These are phyloP conservation scores for Plasmopara halstedii DNA, from an alignment of 352 stramenopile species.

Conservation along the genomic window DNA sequence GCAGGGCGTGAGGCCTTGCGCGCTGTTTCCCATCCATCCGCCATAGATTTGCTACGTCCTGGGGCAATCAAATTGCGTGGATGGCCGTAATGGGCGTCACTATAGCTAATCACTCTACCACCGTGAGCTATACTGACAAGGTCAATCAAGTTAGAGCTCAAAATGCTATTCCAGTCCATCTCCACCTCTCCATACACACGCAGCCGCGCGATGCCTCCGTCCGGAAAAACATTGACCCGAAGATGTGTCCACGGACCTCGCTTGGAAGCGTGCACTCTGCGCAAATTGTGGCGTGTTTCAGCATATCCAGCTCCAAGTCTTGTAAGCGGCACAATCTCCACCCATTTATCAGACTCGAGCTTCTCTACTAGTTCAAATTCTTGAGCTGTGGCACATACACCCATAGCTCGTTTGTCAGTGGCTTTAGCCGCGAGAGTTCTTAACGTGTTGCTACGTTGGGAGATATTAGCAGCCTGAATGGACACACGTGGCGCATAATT, in stretches of 20 bases:
- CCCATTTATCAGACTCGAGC: constrained; percentile 47
- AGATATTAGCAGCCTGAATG: constrained; percentile 74
- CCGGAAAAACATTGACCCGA: constrained; percentile 89
- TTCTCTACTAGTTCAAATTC: constrained; percentile 40
- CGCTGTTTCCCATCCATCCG: constrained; percentile 92
- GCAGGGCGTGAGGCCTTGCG: constrained; percentile 81
- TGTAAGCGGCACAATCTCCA: constrained; percentile 48
- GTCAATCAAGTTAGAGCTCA: constrained; percentile 56
- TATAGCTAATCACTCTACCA: constrained; percentile 83
- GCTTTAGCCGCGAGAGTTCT: constrained; percentile 33
- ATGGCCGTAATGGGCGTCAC: constrained; percentile 92
- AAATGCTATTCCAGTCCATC: constrained; percentile 54
- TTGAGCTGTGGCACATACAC: constrained; percentile 31
- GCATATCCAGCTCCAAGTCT: constrained; percentile 73
- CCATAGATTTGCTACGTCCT: constrained; percentile 86
- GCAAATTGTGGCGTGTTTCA: constrained; percentile 82
- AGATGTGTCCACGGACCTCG: constrained; percentile 75
- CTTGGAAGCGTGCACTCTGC: constrained; percentile 35
- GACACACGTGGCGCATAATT: constrained; percentile 86
- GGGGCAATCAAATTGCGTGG: constrained; percentile 89
- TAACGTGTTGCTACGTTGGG: constrained; percentile 19
- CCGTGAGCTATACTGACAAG: constrained; percentile 81
- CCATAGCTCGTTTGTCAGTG: constrained; percentile 40
- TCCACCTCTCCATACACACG: constrained; percentile 70
- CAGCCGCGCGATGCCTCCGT: constrained; percentile 89